Evolutionary conservation across 805 yeast species (phyloP).

Genomic region (Citeromyces matritensis): DNA sequence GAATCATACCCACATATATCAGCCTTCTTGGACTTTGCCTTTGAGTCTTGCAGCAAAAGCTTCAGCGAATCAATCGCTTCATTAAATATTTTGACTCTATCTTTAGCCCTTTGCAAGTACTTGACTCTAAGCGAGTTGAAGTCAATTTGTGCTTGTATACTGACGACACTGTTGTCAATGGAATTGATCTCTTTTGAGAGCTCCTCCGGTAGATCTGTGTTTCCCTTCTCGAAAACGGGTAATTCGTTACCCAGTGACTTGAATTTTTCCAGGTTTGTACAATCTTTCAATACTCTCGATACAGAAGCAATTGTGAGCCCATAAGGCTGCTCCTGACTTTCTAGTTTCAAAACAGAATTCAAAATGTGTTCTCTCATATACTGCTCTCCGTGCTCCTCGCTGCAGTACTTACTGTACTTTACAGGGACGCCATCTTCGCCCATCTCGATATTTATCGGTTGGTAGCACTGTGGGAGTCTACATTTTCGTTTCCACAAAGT

Average conservation of each 20-base stretch:
- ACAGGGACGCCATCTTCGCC: constrained; percentile 5
- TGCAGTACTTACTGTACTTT: constrained; percentile 54
- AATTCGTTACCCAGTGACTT: constrained; percentile 18
- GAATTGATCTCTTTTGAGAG: too few species aligned
- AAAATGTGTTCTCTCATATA: constrained; percentile 20
- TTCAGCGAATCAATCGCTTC: neutral
- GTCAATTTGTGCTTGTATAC: too few species aligned
- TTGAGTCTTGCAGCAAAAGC: constrained; percentile 1
- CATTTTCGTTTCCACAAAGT: constrained; percentile 73
- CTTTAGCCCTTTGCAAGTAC: too few species aligned
- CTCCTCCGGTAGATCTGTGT: too few species aligned
- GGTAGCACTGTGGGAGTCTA: constrained; percentile 37
- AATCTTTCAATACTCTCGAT: constrained; percentile 6
- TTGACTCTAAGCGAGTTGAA: too few species aligned
- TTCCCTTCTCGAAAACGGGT: constrained; percentile 19
- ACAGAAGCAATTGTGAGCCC: constrained; percentile 5
- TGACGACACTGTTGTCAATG: too few species aligned
- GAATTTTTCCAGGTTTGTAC: constrained; percentile 9
- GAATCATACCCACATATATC: constrained; percentile 42
- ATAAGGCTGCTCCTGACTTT: constrained; percentile 3
- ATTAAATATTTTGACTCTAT: too few species aligned
- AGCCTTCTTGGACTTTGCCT: constrained; percentile 7
- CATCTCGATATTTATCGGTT: constrained; percentile 24
- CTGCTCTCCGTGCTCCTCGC: constrained; percentile 49
- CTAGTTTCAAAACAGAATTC: constrained; percentile 4